Conservation (phyloP, 805 yeast genomes). For the Wickerhamomyces ciferrii region DNA sequence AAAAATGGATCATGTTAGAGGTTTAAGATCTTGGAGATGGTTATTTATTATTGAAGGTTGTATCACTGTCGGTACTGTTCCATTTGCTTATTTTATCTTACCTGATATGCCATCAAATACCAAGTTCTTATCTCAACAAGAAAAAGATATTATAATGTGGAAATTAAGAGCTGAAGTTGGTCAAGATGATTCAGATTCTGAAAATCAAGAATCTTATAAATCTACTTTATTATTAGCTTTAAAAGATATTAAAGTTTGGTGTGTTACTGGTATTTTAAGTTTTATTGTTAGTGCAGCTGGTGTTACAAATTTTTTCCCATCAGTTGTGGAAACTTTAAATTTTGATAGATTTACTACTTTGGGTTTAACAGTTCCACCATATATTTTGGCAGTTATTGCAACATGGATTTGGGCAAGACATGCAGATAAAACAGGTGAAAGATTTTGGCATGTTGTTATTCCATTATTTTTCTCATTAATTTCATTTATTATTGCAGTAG, state of each 20-base stretch:
- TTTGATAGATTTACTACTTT: constrained; percentile 45
- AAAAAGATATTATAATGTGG: constrained; percentile 31
- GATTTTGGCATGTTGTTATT: constrained; percentile 42
- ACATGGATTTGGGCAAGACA: constrained; percentile 51
- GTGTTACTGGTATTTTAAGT: constrained; percentile 36
- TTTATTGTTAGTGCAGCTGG: constrained; percentile 53
- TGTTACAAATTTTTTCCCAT: constrained; percentile 57
- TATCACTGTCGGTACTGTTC: constrained; percentile 44
- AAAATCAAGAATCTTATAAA: constrained; percentile 23
- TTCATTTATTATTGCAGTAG: constrained; percentile 43
- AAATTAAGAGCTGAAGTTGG: constrained; percentile 22
- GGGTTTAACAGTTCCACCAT: constrained; percentile 57
- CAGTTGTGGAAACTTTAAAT: constrained; percentile 51
- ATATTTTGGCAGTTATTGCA: constrained; percentile 42
- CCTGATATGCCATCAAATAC: constrained; percentile 52
- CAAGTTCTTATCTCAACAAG: constrained; percentile 37
- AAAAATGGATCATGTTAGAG: constrained; percentile 33
- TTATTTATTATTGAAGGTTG: constrained; percentile 52
- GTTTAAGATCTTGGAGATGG: constrained; percentile 49
- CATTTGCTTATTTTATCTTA: constrained; percentile 37
- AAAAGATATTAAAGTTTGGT: constrained; percentile 41
- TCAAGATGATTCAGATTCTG: constrained; percentile 21
- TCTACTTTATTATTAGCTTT: constrained; percentile 32
- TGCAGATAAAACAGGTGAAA: constrained; percentile 51
- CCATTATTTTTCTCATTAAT: constrained; percentile 38